Evolutionary conservation across 2,329 filamentous ascomycete species (phyloP).

Genomic region (Fusarium secorum): DNA sequence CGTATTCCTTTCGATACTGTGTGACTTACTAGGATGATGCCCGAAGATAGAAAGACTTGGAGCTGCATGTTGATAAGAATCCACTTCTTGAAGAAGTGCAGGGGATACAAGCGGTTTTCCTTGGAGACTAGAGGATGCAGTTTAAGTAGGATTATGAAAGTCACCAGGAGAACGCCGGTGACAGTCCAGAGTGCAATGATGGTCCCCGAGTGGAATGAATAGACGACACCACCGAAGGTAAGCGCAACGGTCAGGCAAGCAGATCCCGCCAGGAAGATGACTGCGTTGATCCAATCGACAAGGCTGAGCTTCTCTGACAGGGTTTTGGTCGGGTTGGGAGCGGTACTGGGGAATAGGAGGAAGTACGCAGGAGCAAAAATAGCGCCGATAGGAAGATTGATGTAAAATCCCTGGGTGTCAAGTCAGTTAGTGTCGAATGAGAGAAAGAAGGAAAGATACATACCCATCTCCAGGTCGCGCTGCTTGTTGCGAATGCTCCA

Average conservation of each 20-base stretch:
- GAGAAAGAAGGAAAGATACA: not conserved
- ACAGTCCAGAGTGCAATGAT: not conserved
- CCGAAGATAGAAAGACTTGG: not conserved
- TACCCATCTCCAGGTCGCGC: not conserved
- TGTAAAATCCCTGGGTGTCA: not conserved
- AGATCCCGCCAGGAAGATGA: not conserved
- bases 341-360: not conserved
- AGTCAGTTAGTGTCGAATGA: rapidly evolving
- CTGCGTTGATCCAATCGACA: not conserved
- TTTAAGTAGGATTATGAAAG: not conserved
- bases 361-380: not conserved
- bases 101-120: not conserved
- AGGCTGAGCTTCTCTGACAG: not conserved
- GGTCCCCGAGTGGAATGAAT: not conserved
- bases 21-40: not conserved
- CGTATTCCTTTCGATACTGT: rapidly evolving
- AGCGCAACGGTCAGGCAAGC: not conserved
- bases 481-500: not conserved
- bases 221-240: not conserved
- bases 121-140: not conserved
- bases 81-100: not conserved
- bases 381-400: not conserved
- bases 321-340: not conserved
- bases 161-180: not conserved
- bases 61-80: not conserved